Evolutionary conservation across 306 rosid species (phyloP).

Genomic region (Prunus persica): DNA sequence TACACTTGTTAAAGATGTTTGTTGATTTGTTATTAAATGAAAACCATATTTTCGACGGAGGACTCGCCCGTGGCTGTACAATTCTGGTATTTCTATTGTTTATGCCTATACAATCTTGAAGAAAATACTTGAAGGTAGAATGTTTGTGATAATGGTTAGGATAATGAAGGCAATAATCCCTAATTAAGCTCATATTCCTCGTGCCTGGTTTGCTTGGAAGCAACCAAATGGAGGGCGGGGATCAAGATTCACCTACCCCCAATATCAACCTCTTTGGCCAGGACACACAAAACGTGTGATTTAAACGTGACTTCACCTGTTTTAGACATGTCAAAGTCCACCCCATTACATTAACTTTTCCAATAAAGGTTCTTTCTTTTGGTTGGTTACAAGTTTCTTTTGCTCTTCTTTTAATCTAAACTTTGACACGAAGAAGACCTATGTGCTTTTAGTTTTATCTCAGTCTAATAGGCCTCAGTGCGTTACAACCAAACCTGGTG

Average conservation of each 20-base stretch:
- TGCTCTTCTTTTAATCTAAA: not conserved
- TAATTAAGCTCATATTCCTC: not conserved
- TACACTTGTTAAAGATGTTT: not conserved
- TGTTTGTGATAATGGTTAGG: not conserved
- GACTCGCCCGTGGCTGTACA: not conserved
- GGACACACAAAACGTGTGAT: too few species aligned
- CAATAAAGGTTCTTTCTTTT: not conserved
- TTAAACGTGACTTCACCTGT: too few species aligned
- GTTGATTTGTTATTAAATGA: not conserved
- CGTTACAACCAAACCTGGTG: conserved; percentile 46
- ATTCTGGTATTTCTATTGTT: too few species aligned
- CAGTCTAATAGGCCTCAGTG: conserved; percentile 6
- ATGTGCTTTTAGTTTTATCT: not conserved
- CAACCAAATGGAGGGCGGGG: conserved; percentile 43
- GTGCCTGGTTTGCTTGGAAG: not conserved
- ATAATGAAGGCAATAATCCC: not conserved
- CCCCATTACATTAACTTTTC: not conserved
- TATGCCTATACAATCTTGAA: not conserved
- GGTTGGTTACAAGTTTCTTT: not conserved
- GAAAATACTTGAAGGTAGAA: not conserved
- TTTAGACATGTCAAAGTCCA: not conserved
- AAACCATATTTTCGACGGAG: not conserved
- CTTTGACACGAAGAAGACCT: not conserved
- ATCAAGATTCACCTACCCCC: conserved; percentile 43
- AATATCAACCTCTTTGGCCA: too few species aligned